These are phyloP conservation scores for Tagetes patula DNA, from an alignment of 129 eudicot species.

Conservation along the genomic window DNA sequence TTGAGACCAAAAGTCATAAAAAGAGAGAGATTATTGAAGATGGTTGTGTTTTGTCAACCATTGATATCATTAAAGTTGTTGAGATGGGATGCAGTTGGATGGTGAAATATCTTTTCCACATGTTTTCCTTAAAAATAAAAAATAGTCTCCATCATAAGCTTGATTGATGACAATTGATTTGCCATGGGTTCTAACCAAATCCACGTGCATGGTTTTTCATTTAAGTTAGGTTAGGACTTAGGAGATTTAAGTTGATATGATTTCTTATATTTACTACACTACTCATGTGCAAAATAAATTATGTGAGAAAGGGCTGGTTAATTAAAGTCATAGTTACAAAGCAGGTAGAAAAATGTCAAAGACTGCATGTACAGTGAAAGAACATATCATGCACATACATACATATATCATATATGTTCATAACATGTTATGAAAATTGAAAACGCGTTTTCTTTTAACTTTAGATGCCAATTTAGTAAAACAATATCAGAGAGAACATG, in stretches of 20 bases:
- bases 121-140: neutral
- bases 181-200: constrained; percentile 56
- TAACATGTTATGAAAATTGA: constrained; percentile 15
- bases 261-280: constrained; percentile 15
- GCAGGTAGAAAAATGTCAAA: neutral
- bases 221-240: constrained; percentile 31
- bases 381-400: constrained; percentile 13
- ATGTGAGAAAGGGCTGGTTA: neutral
- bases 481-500: constrained; percentile 36
- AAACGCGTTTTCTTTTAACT: constrained; percentile 11
- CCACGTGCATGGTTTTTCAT: constrained; percentile 59
- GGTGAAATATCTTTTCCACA: constrained; percentile 40
- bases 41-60: constrained; percentile 38
- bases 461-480: constrained; percentile 32
- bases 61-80: constrained; percentile 32
- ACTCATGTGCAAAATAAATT: constrained; percentile 4
- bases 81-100: constrained; percentile 33
- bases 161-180: constrained; percentile 38
- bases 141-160: neutral
- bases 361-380: neutral
- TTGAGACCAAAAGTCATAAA: constrained; percentile 43
- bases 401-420: constrained; percentile 2
- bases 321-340: constrained; percentile 1
- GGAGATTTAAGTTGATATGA: constrained; percentile 25
- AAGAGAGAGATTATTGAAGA: constrained; percentile 36